phyloP scores from a whole-genome alignment of 2,329 filamentous ascomycete genomes.

The Ploettnerulaceae sp. region DNA sequence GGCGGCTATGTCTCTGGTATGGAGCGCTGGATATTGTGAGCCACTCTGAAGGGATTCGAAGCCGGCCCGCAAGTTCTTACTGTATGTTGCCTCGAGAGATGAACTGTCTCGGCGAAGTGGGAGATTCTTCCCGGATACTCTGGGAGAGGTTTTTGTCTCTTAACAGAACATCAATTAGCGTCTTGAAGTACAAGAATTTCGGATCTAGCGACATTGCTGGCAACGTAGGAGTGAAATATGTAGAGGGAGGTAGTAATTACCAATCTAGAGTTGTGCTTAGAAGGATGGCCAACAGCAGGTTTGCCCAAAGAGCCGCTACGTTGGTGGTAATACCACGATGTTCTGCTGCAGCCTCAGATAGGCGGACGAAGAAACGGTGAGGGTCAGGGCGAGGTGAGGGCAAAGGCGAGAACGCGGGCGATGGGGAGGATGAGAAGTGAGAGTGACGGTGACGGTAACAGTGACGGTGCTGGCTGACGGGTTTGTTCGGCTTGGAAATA shows the following conservation, averaged over 20 bases:
- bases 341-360: slow-evolving; percentile 27
- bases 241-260: slow-evolving; percentile 16
- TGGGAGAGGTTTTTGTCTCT: slow-evolving; percentile 18
- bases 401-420: neutral
- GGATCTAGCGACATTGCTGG: slow-evolving; percentile 13
- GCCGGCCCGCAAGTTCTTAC: slow-evolving; percentile 7
- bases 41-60: slow-evolving; percentile 3
- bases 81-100: slow-evolving; percentile 21
- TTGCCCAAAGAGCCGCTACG: slow-evolving; percentile 16
- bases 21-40: slow-evolving; percentile 5
- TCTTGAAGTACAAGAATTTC: slow-evolving; percentile 9
- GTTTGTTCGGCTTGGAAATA: slow-evolving; percentile 25
- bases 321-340: slow-evolving; percentile 22
- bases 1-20: slow-evolving; percentile 5
- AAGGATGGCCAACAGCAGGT: slow-evolving; percentile 7
- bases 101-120: slow-evolving; percentile 16
- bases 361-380: slow-evolving; percentile 28
- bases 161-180: slow-evolving; percentile 21
- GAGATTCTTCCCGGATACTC: slow-evolving; percentile 16
- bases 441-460: too few relatives aligned
- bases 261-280: slow-evolving; percentile 18
- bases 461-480: slow-evolving; percentile 11
- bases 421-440: neutral
- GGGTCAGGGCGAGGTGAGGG: neutral
- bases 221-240: slow-evolving; percentile 13